These are phyloP conservation scores for Melanopsichium pennsylvanicum DNA, from an alignment of 1,284 basidiomycete species.

Conservation along the genomic window DNA sequence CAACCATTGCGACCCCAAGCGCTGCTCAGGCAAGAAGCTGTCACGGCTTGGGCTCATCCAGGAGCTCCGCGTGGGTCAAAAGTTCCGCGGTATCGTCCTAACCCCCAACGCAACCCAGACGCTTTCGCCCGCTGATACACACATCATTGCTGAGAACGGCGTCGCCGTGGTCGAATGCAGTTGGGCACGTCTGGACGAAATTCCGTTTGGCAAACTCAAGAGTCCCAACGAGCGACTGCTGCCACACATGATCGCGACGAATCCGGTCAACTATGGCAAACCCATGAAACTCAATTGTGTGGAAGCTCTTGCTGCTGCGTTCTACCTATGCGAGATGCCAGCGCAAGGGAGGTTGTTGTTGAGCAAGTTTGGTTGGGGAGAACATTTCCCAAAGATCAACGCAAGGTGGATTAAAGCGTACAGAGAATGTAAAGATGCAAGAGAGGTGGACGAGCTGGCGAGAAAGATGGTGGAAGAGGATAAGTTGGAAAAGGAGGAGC, in stretches of 20 bases:
- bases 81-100: conserved; percentile 89
- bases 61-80: conserved; percentile 81
- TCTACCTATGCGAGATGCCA: conserved; percentile 51
- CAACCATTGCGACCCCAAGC: conserved; percentile 92
- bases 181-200: conserved; percentile 92
- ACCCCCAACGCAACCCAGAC: conserved; percentile 88
- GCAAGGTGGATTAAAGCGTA: conserved; percentile 49
- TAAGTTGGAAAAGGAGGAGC: conserved; percentile 40
- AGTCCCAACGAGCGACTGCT: conserved; percentile 86
- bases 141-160: conserved; percentile 79
- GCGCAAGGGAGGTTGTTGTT: conserved; percentile 52
- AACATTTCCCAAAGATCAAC: conserved; percentile 57
- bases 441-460: conserved; percentile 42
- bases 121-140: conserved; percentile 83
- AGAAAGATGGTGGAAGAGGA: conserved; percentile 52
- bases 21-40: conserved; percentile 94
- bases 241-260: conserved; percentile 62
- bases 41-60: conserved; percentile 83
- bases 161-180: conserved; percentile 96
- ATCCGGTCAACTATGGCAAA: conserved; percentile 64
- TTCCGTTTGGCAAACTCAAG: conserved; percentile 91
- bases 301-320: conserved; percentile 61
- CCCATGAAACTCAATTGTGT: conserved; percentile 64
- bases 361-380: conserved; percentile 60
- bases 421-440: conserved; percentile 31